phyloP scores from a whole-genome alignment of 2,329 filamentous ascomycete genomes.

The Claviceps maximensis region DNA sequence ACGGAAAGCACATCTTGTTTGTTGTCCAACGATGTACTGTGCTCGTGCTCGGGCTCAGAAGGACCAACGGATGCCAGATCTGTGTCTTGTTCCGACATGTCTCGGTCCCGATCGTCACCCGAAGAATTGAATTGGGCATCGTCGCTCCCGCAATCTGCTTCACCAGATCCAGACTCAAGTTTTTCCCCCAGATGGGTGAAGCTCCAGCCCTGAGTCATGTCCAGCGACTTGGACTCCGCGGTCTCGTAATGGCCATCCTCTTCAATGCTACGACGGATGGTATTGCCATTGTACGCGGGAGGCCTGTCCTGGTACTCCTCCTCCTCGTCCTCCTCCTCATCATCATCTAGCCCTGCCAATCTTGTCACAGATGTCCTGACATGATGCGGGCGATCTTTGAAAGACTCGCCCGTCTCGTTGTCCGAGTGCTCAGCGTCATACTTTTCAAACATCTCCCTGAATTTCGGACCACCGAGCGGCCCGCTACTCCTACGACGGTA shows the following conservation, averaged over 20 bases:
- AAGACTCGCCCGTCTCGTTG: constrained; percentile 38
- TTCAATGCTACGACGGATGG: constrained; percentile 31
- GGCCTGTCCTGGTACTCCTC: constrained; percentile 19
- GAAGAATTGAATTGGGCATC: constrained; percentile 29
- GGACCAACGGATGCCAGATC: constrained; percentile 15
- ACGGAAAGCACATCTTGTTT: constrained; percentile 28
- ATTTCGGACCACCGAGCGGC: constrained; percentile 66
- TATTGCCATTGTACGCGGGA: constrained; percentile 19
- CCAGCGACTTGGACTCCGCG: constrained; percentile 17
- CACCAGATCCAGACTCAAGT: constrained; percentile 18
- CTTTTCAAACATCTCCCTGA: constrained; percentile 56
- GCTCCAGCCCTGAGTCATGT: constrained; percentile 30
- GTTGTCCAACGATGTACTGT: constrained; percentile 17
- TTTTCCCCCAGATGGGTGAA: constrained; percentile 27
- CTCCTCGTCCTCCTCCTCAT: constrained; percentile 16
- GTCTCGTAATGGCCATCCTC: constrained; percentile 24
- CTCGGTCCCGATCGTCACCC: constrained; percentile 19
- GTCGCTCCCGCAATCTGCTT: constrained; percentile 28
- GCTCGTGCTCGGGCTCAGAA: constrained; percentile 3
- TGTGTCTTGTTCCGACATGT: constrained; percentile 16
- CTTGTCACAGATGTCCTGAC: constrained; percentile 24
- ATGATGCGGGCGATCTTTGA: constrained; percentile 53
- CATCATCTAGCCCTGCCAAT: constrained; percentile 15
- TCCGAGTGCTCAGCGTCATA: constrained; percentile 37
- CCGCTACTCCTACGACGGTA: constrained; percentile 71